Conservation (phyloP, 1,284 basidiomycete species). For the Singerocomus rubriflavus region DNA sequence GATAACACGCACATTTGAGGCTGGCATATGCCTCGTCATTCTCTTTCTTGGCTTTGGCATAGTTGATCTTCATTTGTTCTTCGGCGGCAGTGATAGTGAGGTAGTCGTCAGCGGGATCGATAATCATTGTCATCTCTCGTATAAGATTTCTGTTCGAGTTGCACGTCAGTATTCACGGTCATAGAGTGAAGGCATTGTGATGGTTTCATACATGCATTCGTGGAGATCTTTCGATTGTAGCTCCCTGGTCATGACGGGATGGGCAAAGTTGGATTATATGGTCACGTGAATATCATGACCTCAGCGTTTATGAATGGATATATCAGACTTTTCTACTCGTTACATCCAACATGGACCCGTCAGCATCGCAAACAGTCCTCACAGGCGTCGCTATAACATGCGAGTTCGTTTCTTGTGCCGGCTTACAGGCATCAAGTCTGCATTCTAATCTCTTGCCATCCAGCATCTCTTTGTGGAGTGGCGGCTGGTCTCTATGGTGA, state of each 20-base stretch:
- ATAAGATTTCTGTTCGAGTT: slow-evolving; percentile 53
- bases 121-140: slow-evolving; percentile 61
- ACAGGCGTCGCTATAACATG: slow-evolving; percentile 62
- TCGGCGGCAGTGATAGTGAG: slow-evolving; percentile 68
- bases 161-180: background rate
- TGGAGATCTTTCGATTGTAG: slow-evolving; percentile 34
- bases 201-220: slow-evolving; percentile 32
- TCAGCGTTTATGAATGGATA: background rate
- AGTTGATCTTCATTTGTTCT: slow-evolving; percentile 57
- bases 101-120: slow-evolving; percentile 73
- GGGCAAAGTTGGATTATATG: background rate
- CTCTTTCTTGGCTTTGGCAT: slow-evolving; percentile 56
- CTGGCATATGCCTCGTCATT: slow-evolving; percentile 60
- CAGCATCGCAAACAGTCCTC: slow-evolving; percentile 48
- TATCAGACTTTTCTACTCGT: too few relatives aligned
- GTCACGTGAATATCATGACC: slow-evolving; percentile 25
- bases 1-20: slow-evolving; percentile 48
- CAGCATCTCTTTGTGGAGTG: slow-evolving; percentile 48
- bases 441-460: slow-evolving; percentile 13
- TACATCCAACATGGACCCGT: slow-evolving; percentile 27
- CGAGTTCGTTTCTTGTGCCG: slow-evolving; percentile 58
- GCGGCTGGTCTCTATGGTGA: slow-evolving; percentile 55
- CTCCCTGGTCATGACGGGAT: slow-evolving; percentile 25
- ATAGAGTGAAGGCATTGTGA: background rate
- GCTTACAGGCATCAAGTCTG: slow-evolving; percentile 2